These are phyloP conservation scores for Geotrichum bryndzae DNA, from an alignment of 1,139 yeast species.

Conservation along the genomic window DNA sequence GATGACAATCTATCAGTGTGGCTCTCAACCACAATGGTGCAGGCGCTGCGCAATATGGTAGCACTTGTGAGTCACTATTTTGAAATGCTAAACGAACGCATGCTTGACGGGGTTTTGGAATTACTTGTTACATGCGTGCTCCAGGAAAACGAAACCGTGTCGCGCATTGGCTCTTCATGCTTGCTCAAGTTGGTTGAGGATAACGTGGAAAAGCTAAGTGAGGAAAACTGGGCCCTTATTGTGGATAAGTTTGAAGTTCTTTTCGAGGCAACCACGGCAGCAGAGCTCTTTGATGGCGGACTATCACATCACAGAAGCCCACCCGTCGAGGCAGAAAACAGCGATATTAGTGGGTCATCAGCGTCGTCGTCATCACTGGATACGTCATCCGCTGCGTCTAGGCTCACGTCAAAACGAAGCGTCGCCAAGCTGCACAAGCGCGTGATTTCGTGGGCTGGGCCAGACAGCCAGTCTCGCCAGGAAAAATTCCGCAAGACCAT, in stretches of 20 bases:
- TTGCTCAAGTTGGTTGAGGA: constrained; percentile 69
- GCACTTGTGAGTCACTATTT: constrained; percentile 77
- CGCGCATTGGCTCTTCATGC: constrained; percentile 89
- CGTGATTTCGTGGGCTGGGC: constrained; percentile 9
- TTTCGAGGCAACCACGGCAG: constrained; percentile 79
- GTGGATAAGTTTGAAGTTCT: constrained; percentile 57
- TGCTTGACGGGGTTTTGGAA: constrained; percentile 72
- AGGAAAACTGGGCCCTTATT: constrained; percentile 69
- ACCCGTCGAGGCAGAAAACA: constrained; percentile 25
- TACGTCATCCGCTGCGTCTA: constrained; percentile 12
- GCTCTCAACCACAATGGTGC: constrained; percentile 93
- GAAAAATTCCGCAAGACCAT: constrained; percentile 68
- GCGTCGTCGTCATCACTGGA: constrained; percentile 17
- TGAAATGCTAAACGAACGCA: constrained; percentile 53
- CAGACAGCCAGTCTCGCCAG: constrained; percentile 14
- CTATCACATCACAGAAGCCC: constrained; percentile 23
- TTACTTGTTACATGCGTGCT: constrained; percentile 82
- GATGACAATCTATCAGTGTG: constrained; percentile 88
- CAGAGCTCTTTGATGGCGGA: constrained; percentile 58
- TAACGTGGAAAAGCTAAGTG: constrained; percentile 59
- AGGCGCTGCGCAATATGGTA: constrained; percentile 86
- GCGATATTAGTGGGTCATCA: constrained; percentile 18
- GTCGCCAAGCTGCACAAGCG: constrained; percentile 11
- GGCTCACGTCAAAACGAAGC: constrained; percentile 1
- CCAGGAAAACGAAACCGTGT: constrained; percentile 94